Percentiles rank a stretch among this genome's conserved stretches.
These are phyloP conservation scores for Peronospora belbahrii DNA, from an alignment of 352 stramenopile species.

Conservation along the genomic window DNA sequence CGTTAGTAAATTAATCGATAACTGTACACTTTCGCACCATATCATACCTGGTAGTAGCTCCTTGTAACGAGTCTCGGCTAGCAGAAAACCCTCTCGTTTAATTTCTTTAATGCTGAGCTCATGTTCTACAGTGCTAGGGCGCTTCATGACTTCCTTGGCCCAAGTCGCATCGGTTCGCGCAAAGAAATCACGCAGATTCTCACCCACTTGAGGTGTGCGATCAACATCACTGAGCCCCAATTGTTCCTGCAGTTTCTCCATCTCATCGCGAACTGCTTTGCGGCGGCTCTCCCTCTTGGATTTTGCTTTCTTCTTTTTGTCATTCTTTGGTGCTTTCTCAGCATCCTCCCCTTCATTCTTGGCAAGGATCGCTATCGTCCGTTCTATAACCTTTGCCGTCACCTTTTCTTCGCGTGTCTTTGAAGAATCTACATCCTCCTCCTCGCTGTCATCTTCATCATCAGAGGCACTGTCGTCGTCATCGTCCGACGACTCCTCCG, in stretches of 20 bases:
- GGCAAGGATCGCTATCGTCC: constrained; percentile 51
- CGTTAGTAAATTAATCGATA: constrained; percentile 1
- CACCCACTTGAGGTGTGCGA: constrained; percentile 71
- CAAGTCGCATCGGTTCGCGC: constrained; percentile 72
- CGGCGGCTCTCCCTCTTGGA: constrained; percentile 60
- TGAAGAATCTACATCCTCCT: constrained; percentile 10
- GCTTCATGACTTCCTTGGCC: constrained; percentile 47
- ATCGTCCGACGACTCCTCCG: constrained; percentile 76
- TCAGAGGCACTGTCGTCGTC: constrained; percentile 72
- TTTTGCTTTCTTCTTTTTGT: constrained; percentile 58
- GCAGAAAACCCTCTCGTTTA: constrained; percentile 73
- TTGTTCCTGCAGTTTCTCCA: constrained; percentile 80
- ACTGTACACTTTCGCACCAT: too few relatives aligned
- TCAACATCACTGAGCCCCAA: constrained; percentile 57
- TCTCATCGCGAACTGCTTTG: constrained; percentile 62
- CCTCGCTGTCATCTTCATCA: constrained; percentile 34
- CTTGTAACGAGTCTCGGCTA: constrained; percentile 72
- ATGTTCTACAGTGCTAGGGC: constrained; percentile 54
- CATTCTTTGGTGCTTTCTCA: constrained; percentile 31
- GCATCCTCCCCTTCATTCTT: constrained; percentile 29
- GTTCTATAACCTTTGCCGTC: constrained; percentile 43
- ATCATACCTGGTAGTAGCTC: constrained; percentile 62
- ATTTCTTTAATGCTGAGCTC: constrained; percentile 82
- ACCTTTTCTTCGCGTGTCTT: constrained; percentile 16
- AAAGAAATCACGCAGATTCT: constrained; percentile 85